Percentiles rank a stretch among this genome's conserved stretches.
Conservation (phyloP, 2,329 filamentous ascomycete species). For the Stemphylium vesicarium region DNA sequence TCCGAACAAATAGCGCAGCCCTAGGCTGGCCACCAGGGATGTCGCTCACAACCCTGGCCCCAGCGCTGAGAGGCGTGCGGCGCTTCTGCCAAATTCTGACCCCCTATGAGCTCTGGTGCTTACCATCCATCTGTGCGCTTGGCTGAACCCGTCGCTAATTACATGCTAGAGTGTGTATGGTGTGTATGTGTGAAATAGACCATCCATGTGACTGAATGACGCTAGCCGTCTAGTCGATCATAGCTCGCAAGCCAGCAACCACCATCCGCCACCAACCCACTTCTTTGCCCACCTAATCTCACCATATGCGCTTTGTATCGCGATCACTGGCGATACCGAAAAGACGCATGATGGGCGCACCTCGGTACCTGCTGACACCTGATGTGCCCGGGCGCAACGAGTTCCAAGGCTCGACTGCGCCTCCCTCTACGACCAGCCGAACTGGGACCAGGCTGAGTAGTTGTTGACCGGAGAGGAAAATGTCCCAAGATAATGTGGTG, state of each 20-base stretch:
- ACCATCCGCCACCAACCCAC: conserved; percentile 6
- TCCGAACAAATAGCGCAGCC: conserved; percentile 20
- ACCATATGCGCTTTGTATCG: conserved; percentile 5
- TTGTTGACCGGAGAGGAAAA: neutral
- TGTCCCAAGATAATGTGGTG: neutral
- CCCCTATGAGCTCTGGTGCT: conserved; percentile 5
- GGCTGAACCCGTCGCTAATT: conserved; percentile 8
- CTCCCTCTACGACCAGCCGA: neutral
- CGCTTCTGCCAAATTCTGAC: conserved; percentile 7
- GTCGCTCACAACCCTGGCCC: conserved; percentile 25
- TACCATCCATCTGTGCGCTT: conserved; percentile 7
- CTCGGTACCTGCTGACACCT: conserved; percentile 2
- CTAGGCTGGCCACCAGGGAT: conserved; percentile 19
- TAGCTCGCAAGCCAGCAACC: conserved; percentile 10
- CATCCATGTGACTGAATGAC: conserved; percentile 7
- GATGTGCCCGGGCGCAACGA: neutral
- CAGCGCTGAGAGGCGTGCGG: conserved; percentile 20
- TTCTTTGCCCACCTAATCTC: conserved; percentile 6
- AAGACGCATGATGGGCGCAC: neutral
- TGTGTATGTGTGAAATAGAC: conserved; percentile 4
- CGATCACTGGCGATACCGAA: conserved; percentile 1
- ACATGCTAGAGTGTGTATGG: conserved; percentile 4
- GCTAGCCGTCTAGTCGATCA: conserved; percentile 12
- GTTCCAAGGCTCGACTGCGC: neutral
- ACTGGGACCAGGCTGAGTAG: neutral